These are phyloP conservation scores for Elongisporangium prolatum DNA, from an alignment of 352 stramenopile species.

Conservation along the genomic window DNA sequence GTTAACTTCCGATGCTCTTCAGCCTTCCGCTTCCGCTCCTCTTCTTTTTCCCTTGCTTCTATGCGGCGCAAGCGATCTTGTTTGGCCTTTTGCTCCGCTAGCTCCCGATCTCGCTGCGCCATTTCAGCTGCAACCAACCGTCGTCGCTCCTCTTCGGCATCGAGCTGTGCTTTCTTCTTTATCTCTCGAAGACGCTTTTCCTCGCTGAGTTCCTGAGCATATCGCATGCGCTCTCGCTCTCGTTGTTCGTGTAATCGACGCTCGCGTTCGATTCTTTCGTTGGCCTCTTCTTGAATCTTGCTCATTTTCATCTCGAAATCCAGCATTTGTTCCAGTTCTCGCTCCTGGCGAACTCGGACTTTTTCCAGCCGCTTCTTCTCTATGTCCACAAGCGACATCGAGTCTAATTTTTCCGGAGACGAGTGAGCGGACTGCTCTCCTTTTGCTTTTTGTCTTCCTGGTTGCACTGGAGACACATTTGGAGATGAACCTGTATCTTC, in stretches of 20 bases:
- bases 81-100: constrained; percentile 74
- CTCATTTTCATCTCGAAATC: constrained; percentile 90
- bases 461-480: constrained; percentile 1
- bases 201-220: constrained; percentile 63
- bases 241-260: constrained; percentile 58
- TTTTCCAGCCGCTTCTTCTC: constrained; percentile 74
- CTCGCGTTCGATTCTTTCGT: constrained; percentile 64
- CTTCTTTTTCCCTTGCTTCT: constrained; percentile 63
- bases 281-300: constrained; percentile 70
- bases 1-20: constrained; percentile 65
- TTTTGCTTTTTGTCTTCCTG: constrained; percentile 8
- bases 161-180: constrained; percentile 76
- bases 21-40: constrained; percentile 69
- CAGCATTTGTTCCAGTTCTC: constrained; percentile 89
- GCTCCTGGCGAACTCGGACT: constrained; percentile 66
- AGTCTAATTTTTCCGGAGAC: constrained; percentile 11
- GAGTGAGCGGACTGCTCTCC: constrained; percentile 13
- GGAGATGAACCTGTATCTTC: constrained; percentile 21
- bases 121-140: constrained; percentile 60
- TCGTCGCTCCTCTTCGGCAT: constrained; percentile 77
- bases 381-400: constrained; percentile 52
- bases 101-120: constrained; percentile 60
- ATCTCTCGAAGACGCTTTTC: constrained; percentile 77
- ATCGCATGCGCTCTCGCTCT: constrained; percentile 56
- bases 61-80: constrained; percentile 62